Base-by-base conservation (phyloP, 371 early-diverging fungal species). In the Sporodiniella umbellata region DNA sequence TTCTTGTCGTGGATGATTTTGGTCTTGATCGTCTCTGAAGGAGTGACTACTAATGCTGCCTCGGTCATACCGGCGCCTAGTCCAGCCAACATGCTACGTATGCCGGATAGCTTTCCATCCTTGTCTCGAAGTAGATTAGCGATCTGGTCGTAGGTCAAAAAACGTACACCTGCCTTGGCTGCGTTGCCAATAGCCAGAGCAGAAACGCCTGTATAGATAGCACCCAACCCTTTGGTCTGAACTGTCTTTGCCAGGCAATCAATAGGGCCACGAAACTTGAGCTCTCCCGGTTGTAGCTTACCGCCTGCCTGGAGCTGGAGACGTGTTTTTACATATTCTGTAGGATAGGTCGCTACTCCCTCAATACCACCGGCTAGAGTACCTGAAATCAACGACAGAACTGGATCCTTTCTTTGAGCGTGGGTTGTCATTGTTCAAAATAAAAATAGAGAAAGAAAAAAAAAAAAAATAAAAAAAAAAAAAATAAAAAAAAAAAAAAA, bases 1-100 rank as follows among this genome's bases (percentile, higher is more conserved):
- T 85, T 88, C 51, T 67, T 75, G 56, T 93, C 93, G 46, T 91
- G 86, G 56, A 93, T 93, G 50, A 94, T 49, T 56, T 92, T 91
- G 7, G 93, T 94, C 85, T 95, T 95, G 66, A 95, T 90, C 1
- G 93, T 90, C 63, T 95, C 96, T 12, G 92, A 85, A 2, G 95
- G 96, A 2, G 94, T 93, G 0, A 94, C 95, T 0, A 90, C 94
- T 17, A 90, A 50, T 3, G 85, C 75, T 0, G 92, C 94, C 52
- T 93, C 94, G 11, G 87, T 81, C 69, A 93, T 81, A 10, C 97
- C 97, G 0, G 95, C 94, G 11, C 89, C 89, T 21, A 96, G 65
- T 5, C 95, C 97, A 22, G 95, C 93, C 22, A 86, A 59, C 64
- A 90, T 70, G 53, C 83, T 83, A 43, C 87, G 74, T 1, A 73